Percentiles rank a stretch among this genome's conserved stretches.
Conservation (phyloP, 345 rosid species). For the Adansonia digitata region DNA sequence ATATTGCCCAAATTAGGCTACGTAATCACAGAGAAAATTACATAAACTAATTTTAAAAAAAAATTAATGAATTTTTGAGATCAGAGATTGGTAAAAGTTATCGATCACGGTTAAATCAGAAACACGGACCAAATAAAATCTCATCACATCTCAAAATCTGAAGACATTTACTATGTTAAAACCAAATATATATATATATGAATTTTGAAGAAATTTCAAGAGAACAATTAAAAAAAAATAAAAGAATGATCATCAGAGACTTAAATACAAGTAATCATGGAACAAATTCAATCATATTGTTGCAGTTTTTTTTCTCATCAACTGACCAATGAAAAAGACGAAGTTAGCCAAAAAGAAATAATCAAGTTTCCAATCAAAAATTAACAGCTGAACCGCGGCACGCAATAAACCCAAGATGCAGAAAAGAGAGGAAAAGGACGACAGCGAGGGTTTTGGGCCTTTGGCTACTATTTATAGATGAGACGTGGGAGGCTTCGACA, state of each 20-base stretch:
- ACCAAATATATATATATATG: not conserved
- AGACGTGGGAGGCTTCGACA: no score
- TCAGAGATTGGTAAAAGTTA: conserved; percentile 29
- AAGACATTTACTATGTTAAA: not conserved
- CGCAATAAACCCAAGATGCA: no score
- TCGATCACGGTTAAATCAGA: conserved; percentile 26
- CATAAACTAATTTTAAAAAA: no score
- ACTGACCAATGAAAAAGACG: not conserved
- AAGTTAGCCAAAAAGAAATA: not conserved
- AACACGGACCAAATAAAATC: conserved; percentile 21
- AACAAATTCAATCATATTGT: conserved; percentile 14
- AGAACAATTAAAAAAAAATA: not conserved
- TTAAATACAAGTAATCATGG: conserved; percentile 9
- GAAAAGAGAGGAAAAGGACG: no score
- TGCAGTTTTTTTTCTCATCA: conserved; percentile 9
- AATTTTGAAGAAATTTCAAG: not conserved
- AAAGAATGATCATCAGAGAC: conserved; percentile 6
- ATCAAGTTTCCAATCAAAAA: no score
- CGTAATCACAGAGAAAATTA: no score
- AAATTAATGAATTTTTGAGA: conserved; percentile 4
- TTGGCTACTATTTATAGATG: no score
- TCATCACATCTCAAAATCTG: conserved; percentile 14
- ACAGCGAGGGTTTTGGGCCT: no score
- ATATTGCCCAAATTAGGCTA: no score
- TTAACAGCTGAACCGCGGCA: no score